Conservation (phyloP, 352 stramenopile species). For the Globisporangium echinulatum region DNA sequence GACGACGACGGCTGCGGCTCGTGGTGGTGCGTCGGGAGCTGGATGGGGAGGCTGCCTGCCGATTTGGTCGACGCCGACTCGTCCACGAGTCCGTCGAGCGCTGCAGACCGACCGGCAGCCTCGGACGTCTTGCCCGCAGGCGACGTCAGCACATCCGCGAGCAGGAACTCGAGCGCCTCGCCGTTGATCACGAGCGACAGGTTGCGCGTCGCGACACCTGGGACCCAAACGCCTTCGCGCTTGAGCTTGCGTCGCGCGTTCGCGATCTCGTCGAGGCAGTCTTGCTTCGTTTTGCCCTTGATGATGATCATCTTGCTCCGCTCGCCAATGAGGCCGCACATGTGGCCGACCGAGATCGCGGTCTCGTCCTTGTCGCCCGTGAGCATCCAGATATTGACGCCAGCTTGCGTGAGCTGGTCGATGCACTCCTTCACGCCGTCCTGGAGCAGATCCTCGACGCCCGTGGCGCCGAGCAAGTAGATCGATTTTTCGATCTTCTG, state of each 20-base stretch:
- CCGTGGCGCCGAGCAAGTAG: conserved; percentile 92
- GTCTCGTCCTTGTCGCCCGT: conserved; percentile 99
- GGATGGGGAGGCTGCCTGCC: conserved; percentile 28
- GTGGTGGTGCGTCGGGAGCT: conserved; percentile 10
- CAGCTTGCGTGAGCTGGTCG: conserved; percentile 90
- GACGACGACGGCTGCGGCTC: conserved; percentile 6
- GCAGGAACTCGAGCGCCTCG: conserved; percentile 65
- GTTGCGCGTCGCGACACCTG: conserved; percentile 59
- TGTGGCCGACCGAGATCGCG: conserved; percentile 97
- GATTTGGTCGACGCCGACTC: conserved; percentile 47
- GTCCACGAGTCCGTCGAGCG: conserved; percentile 22
- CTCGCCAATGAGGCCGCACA: conserved; percentile 88
- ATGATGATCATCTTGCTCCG: conserved; percentile 82
- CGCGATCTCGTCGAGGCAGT: conserved; percentile 77
- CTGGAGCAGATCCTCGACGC: conserved; percentile 97
- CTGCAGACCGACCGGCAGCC: conserved; percentile 1
- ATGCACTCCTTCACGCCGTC: conserved; percentile 96
- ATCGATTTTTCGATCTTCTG: conserved; percentile 77
- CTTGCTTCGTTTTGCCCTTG: conserved; percentile 71
- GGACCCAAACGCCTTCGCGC: conserved; percentile 70
- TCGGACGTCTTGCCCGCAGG: conserved; percentile 11
- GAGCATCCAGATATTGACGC: conserved; percentile 99
- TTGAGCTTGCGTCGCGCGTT: conserved; percentile 71
- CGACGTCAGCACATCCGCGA: conserved; percentile 29
- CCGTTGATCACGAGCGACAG: conserved; percentile 83